Conservation (phyloP, 1,139 yeast genomes). For the Candida tunisiensis region DNA sequence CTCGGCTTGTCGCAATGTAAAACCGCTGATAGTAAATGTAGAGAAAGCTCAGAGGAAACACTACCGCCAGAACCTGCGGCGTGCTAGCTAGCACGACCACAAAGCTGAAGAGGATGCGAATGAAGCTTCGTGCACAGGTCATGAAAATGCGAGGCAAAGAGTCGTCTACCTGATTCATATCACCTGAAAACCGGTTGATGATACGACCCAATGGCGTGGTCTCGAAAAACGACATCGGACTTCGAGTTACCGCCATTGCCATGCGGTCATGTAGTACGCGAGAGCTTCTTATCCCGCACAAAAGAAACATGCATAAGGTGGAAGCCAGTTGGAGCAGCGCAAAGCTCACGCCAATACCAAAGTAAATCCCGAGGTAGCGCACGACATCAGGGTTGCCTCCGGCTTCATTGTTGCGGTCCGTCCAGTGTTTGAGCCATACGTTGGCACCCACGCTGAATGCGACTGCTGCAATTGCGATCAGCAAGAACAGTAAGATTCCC, state of each 20-base stretch:
- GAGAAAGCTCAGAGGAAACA: constrained; percentile 34
- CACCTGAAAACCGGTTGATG: constrained; percentile 58
- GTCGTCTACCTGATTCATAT: constrained; percentile 51
- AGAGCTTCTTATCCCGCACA: constrained; percentile 74
- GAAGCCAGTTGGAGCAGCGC: constrained; percentile 42
- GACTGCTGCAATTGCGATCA: constrained; percentile 28
- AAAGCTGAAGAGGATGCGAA: constrained; percentile 43
- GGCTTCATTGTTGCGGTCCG: constrained; percentile 28
- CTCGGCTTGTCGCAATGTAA: constrained; percentile 64
- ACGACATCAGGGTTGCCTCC: constrained; percentile 44
- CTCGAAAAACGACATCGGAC: constrained; percentile 55
- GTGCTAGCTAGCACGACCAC: constrained; percentile 59
- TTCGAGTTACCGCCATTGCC: constrained; percentile 64
- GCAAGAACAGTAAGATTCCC: constrained; percentile 30
- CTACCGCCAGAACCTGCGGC: constrained; percentile 33
- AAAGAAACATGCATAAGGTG: constrained; percentile 53
- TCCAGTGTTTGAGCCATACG: constrained; percentile 91
- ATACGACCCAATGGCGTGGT: constrained; percentile 58
- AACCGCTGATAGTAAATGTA: constrained; percentile 75
- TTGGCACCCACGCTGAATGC: constrained; percentile 39
- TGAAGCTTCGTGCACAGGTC: constrained; percentile 32
- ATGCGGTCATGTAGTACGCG: constrained; percentile 57
- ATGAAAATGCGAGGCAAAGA: constrained; percentile 25
- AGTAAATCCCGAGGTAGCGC: constrained; percentile 53
- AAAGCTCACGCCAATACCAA: constrained; percentile 50